Evolutionary conservation across 1,139 yeast species (phyloP), one percentile per base, ranked within the genome.

Genomic region (Yamadazyma dendronema): DNA sequence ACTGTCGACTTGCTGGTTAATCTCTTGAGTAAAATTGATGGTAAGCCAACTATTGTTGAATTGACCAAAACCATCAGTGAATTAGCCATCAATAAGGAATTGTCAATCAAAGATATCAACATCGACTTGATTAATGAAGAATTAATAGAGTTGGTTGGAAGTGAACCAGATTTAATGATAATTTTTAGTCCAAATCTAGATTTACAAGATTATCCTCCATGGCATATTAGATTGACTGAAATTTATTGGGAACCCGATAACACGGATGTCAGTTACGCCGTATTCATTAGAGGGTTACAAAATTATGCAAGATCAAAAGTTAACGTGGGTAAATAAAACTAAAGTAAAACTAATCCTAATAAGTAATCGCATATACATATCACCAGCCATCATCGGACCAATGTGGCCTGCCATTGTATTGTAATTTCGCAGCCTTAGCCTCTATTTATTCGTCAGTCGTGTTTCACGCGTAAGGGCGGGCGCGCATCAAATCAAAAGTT

Each of bases 121-220:
- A 76, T 87, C 45, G 81, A 79, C 28, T 70, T 85, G 38, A 77
- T 92, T 33, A 89, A 89, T 57, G 79, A 77, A 41, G 95, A 88
- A 54, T 69, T 88, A 47, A 67, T 73, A 25, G 87, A 81, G 49
- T 67, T 88, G 38, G 94, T 89, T 19, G 92, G 96, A 3, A 75
- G 73, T 10, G 98, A 94, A 57, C 98, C 98, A 0, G 98, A 94
- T 56, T 68, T 92, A 46, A 68, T 92, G 37, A 70, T 94, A 30
- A 66, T 86, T 39, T 92, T 92, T 60, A 88, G 89, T n/a, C 95
- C 97, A 8, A 69, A 70, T 13, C 69, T 92, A 46, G 95, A 89
- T 56, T 72, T 94, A 37, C 95, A 89, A 59, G 97, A 95, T 23
- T 94, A 83, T 59, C 97, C 98, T 14, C 99, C 99, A 17, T 92